These are phyloP conservation scores for Neocatenulostroma microsporum DNA, from an alignment of 2,329 filamentous ascomycete species.

Conservation along the genomic window DNA sequence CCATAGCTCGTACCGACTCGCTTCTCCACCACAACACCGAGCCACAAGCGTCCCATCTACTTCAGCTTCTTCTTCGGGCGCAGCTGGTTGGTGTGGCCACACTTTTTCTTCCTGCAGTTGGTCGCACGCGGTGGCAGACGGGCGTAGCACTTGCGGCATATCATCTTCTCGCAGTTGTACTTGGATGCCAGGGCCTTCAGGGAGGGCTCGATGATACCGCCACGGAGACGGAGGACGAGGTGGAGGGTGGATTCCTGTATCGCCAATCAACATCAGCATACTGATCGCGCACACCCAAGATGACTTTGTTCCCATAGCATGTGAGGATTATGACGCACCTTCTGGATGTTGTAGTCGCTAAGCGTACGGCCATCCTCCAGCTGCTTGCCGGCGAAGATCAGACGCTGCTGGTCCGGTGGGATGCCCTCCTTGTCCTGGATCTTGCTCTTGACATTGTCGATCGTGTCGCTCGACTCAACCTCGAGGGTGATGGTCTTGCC, in stretches of 20 bases:
- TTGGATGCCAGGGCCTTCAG: constrained; percentile 97
- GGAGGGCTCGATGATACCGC: constrained; percentile 98
- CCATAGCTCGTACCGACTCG: too few species aligned
- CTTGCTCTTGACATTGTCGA: constrained; percentile 99
- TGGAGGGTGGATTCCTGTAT: constrained; percentile 91
- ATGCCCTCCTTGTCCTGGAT: constrained; percentile 99
- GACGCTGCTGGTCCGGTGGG: constrained; percentile 92
- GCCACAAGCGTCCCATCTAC: too few species aligned
- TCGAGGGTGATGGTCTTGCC: constrained; percentile 99
- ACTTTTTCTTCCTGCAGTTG: constrained; percentile 99
- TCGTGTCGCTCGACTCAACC: constrained; percentile 97
- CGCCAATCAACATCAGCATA: constrained; percentile 10
- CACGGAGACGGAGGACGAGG: constrained; percentile 96
- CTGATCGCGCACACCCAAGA: constrained; percentile 3
- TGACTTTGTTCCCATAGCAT: background rate
- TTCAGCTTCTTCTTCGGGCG: constrained; percentile 99
- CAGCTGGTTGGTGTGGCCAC: constrained; percentile 99
- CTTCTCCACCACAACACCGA: too few species aligned
- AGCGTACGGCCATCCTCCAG: constrained; percentile 96
- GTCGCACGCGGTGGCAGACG: constrained; percentile 96
- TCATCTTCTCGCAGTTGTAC: constrained; percentile 99
- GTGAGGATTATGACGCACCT: too few species aligned
- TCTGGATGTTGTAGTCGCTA: constrained; percentile 99
- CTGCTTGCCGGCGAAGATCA: constrained; percentile 99
- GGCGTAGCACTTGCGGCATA: constrained; percentile 99